A percentile compares a stretch with the other conserved stretches of the same genome.
Conservation (phyloP, 768 basidiomycete genomes). For the Phallus indusiatus region DNA sequence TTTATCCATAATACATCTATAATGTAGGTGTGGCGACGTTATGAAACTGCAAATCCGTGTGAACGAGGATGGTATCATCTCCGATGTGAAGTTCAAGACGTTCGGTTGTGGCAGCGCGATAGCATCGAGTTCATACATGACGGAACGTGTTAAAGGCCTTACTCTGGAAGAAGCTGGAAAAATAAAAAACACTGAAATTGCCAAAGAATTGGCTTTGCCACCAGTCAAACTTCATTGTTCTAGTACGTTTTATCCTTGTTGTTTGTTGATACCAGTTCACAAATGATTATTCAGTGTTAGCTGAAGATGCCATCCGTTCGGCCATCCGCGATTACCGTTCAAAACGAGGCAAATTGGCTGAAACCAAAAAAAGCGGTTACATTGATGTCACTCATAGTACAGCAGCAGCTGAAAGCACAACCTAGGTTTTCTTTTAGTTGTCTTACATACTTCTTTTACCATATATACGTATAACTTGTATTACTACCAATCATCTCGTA, state of each 20-base stretch:
- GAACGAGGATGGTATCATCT: slow-evolving; percentile 88
- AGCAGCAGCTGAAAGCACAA: slow-evolving; percentile 42
- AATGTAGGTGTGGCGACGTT: slow-evolving; percentile 82
- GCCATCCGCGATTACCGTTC: slow-evolving; percentile 93
- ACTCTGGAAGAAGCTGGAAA: slow-evolving; percentile 88
- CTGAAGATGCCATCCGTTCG: slow-evolving; percentile 97
- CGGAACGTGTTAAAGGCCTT: slow-evolving; percentile 93
- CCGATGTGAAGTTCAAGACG: slow-evolving; percentile 99
- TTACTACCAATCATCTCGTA: background rate
- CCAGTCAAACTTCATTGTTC: slow-evolving; percentile 96
- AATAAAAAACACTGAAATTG: slow-evolving; percentile 99
- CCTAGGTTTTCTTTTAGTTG: slow-evolving; percentile 11
- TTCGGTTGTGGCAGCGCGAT: slow-evolving; percentile 99
- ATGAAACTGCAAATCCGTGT: slow-evolving; percentile 99
- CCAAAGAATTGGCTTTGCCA: slow-evolving; percentile 89
- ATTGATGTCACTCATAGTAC: slow-evolving; percentile 61
- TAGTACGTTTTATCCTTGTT: slow-evolving; percentile 44
- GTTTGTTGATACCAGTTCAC: slow-evolving; percentile 6
- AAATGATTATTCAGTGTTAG: slow-evolving; percentile 55
- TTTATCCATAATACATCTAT: background rate
- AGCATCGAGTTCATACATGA: slow-evolving; percentile 97
- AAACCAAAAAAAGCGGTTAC: slow-evolving; percentile 46
- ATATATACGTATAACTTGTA: background rate
- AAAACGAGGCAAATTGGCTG: slow-evolving; percentile 53
- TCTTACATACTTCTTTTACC: background rate